These are phyloP conservation scores for Blastobotrys americana DNA, from an alignment of 805 yeast species.

Conservation along the genomic window DNA sequence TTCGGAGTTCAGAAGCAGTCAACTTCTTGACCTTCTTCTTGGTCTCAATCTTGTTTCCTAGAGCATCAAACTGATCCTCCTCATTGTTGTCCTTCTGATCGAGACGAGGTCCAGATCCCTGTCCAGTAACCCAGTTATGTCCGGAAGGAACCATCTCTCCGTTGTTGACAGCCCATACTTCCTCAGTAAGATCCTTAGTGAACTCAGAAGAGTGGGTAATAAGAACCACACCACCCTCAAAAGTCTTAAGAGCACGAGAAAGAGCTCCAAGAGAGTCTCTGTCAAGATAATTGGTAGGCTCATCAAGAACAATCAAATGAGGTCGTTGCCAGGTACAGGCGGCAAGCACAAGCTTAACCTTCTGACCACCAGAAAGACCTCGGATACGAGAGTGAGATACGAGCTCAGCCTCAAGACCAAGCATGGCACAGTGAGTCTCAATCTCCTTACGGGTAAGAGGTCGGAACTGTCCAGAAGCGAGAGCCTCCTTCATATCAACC, in stretches of 20 bases:
- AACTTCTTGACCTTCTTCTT: constrained; percentile 96
- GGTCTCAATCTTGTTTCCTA: constrained; percentile 99
- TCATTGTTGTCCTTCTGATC: constrained; percentile 92
- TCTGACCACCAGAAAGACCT: constrained; percentile 99
- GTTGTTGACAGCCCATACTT: constrained; percentile 98
- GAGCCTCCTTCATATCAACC: constrained; percentile 99
- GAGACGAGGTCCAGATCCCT: constrained; percentile 99
- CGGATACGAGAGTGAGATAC: constrained; percentile 99
- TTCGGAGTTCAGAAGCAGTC: constrained; percentile 98
- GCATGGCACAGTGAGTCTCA: constrained; percentile 96
- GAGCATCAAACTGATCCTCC: constrained; percentile 98
- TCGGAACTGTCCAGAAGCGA: constrained; percentile 99
- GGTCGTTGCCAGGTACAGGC: constrained; percentile 99
- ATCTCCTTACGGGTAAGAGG: constrained; percentile 99
- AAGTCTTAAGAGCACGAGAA: constrained; percentile 96
- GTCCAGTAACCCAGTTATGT: constrained; percentile 99
- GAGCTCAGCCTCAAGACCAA: constrained; percentile 98
- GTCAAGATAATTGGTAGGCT: constrained; percentile 99
- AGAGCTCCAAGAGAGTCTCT: constrained; percentile 99
- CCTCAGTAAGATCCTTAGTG: constrained; percentile 98
- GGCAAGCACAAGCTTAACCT: constrained; percentile 98
- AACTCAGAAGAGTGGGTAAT: constrained; percentile 99
- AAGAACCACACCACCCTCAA: constrained; percentile 99
- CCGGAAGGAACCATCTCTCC: constrained; percentile 99
- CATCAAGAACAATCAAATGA: constrained; percentile 97